phyloP scores from a whole-genome alignment of 2,329 filamentous ascomycete genomes.

The Allantophomopsis lycopodina region DNA sequence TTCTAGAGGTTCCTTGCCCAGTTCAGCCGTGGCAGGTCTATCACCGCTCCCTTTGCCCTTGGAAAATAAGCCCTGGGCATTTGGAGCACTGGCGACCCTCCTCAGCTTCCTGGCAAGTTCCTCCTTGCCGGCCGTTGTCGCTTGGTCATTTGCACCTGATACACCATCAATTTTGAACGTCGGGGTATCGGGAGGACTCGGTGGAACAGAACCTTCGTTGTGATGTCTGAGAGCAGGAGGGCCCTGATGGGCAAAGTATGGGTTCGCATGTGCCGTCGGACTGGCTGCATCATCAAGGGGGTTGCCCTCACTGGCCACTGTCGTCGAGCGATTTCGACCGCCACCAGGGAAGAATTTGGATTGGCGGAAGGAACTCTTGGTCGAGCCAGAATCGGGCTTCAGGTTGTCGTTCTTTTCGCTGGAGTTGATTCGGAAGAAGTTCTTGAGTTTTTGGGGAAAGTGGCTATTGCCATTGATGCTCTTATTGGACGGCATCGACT shows the following conservation, averaged over 20 bases:
- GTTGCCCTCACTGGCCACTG: slow-evolving; percentile 86
- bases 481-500: slow-evolving; percentile 31
- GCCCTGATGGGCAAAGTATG: slow-evolving; percentile 94
- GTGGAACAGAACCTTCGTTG: slow-evolving; percentile 85
- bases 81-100: slow-evolving; percentile 89
- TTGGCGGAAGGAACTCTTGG: slow-evolving; percentile 52
- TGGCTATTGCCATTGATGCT: slow-evolving; percentile 37
- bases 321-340: slow-evolving; percentile 76
- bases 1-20: slow-evolving; percentile 67
- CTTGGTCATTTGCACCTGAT: slow-evolving; percentile 47
- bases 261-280: slow-evolving; percentile 88
- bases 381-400: slow-evolving; percentile 17
- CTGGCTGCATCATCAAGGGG: slow-evolving; percentile 78
- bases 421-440: slow-evolving; percentile 57
- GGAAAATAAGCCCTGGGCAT: slow-evolving; percentile 82
- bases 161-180: slow-evolving; percentile 60
- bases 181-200: slow-evolving; percentile 84
- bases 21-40: slow-evolving; percentile 71
- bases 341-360: slow-evolving; percentile 82
- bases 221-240: slow-evolving; percentile 87
- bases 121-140: slow-evolving; percentile 71
- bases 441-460: slow-evolving; percentile 56
- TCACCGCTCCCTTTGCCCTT: slow-evolving; percentile 43
- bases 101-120: slow-evolving; percentile 86
- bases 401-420: slow-evolving; percentile 24